phyloP scores from a whole-genome alignment of 176 grass and related monocot species.

The Juncus effusus region DNA sequence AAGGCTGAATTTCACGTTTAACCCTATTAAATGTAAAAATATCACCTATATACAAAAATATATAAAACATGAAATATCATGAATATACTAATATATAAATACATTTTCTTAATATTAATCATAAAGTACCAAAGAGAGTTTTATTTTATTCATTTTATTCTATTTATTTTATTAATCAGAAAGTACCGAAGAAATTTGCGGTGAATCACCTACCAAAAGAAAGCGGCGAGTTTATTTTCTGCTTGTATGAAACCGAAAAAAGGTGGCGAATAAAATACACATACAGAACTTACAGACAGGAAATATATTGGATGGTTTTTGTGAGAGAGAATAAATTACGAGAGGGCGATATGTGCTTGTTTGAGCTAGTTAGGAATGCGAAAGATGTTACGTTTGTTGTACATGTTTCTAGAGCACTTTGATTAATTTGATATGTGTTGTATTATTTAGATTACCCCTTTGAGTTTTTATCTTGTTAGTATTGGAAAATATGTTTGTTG shows the following conservation, averaged over 20 bases:
- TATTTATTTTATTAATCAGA: constrained; percentile 15
- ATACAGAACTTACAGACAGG: constrained; percentile 16
- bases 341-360: constrained; percentile 36
- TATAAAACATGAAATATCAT: too few relatives aligned
- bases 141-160: not conserved
- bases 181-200: constrained; percentile 31
- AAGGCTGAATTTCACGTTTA: too few relatives aligned
- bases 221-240: constrained; percentile 29
- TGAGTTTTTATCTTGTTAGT: too few relatives aligned
- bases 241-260: constrained; percentile 7
- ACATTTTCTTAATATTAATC: not conserved
- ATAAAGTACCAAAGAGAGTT: not conserved
- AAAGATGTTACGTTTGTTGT: constrained; percentile 16
- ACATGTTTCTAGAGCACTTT: constrained; percentile 28
- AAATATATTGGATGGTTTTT: constrained; percentile 37
- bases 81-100: not conserved
- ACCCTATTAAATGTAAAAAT: too few relatives aligned
- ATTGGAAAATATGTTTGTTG: too few relatives aligned
- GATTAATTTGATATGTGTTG: too few relatives aligned
- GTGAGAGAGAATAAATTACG: constrained; percentile 28
- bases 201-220: constrained; percentile 29
- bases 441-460: too few relatives aligned
- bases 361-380: constrained; percentile 20
- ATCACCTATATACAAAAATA: too few relatives aligned
- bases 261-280: constrained; percentile 39